Base-by-base conservation (phyloP, 192 early-diverging fungal genomes). In the Chytriomyces sp. region DNA sequence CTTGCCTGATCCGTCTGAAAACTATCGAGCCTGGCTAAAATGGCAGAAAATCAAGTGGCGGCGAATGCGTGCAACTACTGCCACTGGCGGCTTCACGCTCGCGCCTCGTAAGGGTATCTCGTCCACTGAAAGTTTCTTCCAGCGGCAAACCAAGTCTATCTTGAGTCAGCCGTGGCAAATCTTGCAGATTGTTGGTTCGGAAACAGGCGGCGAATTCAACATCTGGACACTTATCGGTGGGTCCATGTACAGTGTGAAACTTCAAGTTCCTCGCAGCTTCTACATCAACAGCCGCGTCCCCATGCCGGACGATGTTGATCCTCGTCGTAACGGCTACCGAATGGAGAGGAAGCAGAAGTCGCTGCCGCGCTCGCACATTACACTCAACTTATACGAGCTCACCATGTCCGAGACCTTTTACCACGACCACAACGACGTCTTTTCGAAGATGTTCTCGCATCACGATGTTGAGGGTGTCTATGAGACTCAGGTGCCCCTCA, bases 391-490 rank as follows among this genome's bases (percentile, higher is more conserved):
- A 28, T 99, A 93, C 79, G 85, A 89, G 76, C 84, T 94, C 70
- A 80, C 76, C 31, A 94, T 97, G 93, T 52, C 86, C 17, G 97
- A 99, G 78, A 58, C 72, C 5, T 85, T 90, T 17, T 99, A 89
- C 78, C 86, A 83, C 19, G 82, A 84, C 41, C 87, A 95, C 73
- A 78, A 82, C 17, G 88, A 88, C 64, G 84, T 91, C 68, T 90
- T 95, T 79, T 75, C 88, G 8, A 82, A 85, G 22, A 86, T 96
- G 58, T 93, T 96, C 64, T 93, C 89, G 66, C 90, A 96, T 76
- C 91, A 94, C 28, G 82, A 89, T 31, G 90, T 95, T 33, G 93
- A 92, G 64, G 97, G 96, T 39, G 93, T 97, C 5, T 99, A 99
- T 75, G 97, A 99, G 84, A 91, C 93, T 0, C 90, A 96, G 64